phyloP scores from a whole-genome alignment of 176 grass and related monocot genomes.

The Aechmea fasciata region DNA sequence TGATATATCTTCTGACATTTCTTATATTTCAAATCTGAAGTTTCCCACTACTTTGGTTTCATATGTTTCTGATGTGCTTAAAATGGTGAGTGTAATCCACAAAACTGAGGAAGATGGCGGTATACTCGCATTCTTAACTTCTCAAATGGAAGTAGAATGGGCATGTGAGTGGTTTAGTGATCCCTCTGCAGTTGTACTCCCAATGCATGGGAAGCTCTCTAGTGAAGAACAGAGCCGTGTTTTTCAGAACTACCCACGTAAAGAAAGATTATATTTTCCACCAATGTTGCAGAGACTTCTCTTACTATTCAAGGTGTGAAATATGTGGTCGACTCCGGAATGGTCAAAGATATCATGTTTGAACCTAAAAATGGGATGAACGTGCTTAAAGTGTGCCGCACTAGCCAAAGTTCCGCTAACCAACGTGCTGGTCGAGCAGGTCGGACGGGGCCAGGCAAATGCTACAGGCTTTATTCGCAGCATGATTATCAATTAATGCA shows the following conservation, averaged over 20 bases:
- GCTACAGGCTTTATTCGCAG: conserved; percentile 23
- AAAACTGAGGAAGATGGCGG: conserved; percentile 15
- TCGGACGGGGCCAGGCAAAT: conserved; percentile 20
- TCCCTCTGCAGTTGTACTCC: conserved; percentile 8
- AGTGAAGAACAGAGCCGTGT: conserved; percentile 12
- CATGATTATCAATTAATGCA: conserved; percentile 21
- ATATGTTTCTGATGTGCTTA: conserved; percentile 20
- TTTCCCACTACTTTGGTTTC: conserved; percentile 8
- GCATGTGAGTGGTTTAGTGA: conserved; percentile 7
- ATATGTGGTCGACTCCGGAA: conserved; percentile 25
- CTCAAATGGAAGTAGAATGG: conserved; percentile 23
- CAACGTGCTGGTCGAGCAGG: conserved; percentile 23
- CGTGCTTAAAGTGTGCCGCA: conserved; percentile 15
- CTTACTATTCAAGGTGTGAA: conserved; percentile 10
- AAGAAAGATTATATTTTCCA: conserved; percentile 11
- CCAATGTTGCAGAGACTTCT: conserved; percentile 7
- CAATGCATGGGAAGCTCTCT: conserved; percentile 14
- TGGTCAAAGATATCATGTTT: conserved; percentile 25
- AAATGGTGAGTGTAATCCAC: conserved; percentile 16
- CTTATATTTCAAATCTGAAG: background rate
- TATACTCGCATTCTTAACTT: conserved; percentile 29
- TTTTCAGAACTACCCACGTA: background rate
- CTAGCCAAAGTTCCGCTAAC: conserved; percentile 21
- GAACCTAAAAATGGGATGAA: conserved; percentile 16
- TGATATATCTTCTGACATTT: conserved; percentile 9